Percentiles rank a stretch among this genome's conserved stretches.
Evolutionary conservation across 176 grass and related monocot genomes (phyloP).

Genomic region (Puya raimondii): DNA sequence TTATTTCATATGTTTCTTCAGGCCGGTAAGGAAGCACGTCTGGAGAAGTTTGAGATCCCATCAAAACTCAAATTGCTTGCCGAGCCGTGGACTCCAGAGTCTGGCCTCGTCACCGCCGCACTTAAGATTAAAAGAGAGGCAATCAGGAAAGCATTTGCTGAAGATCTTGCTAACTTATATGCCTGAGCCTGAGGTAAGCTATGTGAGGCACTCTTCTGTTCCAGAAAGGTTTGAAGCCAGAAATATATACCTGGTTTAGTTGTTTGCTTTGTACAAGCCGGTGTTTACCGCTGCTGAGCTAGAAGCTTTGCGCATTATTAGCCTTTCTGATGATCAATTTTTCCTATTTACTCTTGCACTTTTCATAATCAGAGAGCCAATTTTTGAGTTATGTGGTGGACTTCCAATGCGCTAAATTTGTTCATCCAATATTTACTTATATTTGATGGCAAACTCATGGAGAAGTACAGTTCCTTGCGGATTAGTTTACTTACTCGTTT

Average conservation of each 20-base stretch:
- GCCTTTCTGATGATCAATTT: not conserved
- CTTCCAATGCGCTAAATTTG: too few species aligned
- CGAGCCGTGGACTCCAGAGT: constrained; percentile 80
- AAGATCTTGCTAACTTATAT: constrained; percentile 51
- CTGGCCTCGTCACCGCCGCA: constrained; percentile 75
- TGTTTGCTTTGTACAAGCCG: not conserved
- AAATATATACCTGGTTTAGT: not conserved
- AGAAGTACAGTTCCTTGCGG: too few species aligned
- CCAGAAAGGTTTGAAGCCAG: not conserved
- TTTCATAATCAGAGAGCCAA: too few species aligned
- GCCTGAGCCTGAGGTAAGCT: constrained; percentile 12
- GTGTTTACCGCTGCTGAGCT: not conserved
- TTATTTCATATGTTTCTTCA: constrained; percentile 25
- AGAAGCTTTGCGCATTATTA: not conserved
- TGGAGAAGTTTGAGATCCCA: constrained; percentile 93
- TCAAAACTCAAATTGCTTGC: constrained; percentile 61
- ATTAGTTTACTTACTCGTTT: too few species aligned
- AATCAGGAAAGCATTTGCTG: constrained; percentile 58
- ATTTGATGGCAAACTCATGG: too few species aligned
- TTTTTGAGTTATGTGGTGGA: too few species aligned
- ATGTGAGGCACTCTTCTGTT: not conserved
- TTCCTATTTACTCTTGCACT: not conserved
- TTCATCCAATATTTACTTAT: too few species aligned
- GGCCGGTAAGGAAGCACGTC: constrained; percentile 56
- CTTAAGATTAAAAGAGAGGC: constrained; percentile 88